phyloP scores from a whole-genome alignment of 768 basidiomycete species.

The Multifurca ochricompacta region DNA sequence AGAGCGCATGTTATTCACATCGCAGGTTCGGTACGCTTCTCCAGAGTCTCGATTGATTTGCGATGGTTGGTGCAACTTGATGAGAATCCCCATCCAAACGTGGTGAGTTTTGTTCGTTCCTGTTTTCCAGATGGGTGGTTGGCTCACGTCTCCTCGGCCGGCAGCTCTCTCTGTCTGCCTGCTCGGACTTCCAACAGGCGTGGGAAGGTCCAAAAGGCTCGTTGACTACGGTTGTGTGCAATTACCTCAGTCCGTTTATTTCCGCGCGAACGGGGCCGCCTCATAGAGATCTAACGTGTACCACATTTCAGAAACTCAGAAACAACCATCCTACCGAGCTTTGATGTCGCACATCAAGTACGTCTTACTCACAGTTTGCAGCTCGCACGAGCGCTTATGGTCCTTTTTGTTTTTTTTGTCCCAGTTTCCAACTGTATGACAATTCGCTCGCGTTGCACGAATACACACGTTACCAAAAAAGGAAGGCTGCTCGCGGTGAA shows the following conservation, averaged over 20 bases:
- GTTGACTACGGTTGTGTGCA: constrained; percentile 19
- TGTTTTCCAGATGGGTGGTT: not conserved
- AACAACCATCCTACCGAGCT: not conserved
- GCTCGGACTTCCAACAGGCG: constrained; percentile 22
- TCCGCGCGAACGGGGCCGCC: not conserved
- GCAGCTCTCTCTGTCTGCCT: constrained; percentile 22
- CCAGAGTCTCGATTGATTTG: constrained; percentile 17
- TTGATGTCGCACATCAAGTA: constrained; percentile 19
- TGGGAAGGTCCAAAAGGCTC: constrained; percentile 23
- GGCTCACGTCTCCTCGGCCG: not conserved
- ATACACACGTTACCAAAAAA: constrained; percentile 6
- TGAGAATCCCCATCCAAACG: not conserved
- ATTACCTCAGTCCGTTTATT: constrained; percentile 12
- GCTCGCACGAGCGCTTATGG: not conserved
- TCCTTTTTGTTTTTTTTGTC: not conserved
- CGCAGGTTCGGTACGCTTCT: constrained; percentile 16
- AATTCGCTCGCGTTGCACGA: constrained; percentile 4
- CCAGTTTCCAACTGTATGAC: constrained; percentile 6
- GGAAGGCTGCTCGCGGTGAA: not conserved
- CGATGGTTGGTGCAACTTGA: constrained; percentile 20
- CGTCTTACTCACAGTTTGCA: not conserved
- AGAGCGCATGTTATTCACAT: not conserved
- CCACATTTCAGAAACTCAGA: constrained; percentile 2
- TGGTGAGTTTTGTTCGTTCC: constrained; percentile 1
- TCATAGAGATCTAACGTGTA: not conserved